Base-by-base conservation (phyloP, 371 early-diverging fungal species). In the Paraphysoderma sedebokerense region DNA sequence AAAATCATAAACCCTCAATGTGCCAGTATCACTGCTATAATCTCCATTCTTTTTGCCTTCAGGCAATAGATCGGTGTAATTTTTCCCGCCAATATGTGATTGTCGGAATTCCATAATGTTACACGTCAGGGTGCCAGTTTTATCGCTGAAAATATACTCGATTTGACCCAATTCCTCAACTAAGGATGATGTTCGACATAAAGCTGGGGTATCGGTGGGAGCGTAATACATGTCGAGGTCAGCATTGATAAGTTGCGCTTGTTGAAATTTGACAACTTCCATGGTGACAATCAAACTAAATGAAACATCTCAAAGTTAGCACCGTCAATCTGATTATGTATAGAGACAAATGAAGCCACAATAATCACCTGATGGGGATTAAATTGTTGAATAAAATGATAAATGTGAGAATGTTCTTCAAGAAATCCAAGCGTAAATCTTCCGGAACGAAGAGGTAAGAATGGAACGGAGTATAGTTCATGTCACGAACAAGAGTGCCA, bases 51-150 rank as follows among this genome's bases (percentile, higher is more conserved):
- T 24, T 8, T 46, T 45, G 11, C 47, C 38, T 19, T 33, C 38
- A 12, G 47, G 46, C 46, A 46, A 7, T 22, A 68, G 64, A 38
- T 85, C 82, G 0, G 84, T 64, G 62, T 83, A 87, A 15, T 76
- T 74, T 30, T 77, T 52, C 35, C 87, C 87, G 15, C 73, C 82
- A 44, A 87, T 81, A 2, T 80, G 79, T 44, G 77, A 81, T 57
- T 85, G 74, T 30, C 84, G 83, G 60, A 93, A 89, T 53, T 83
- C 81, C 98, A 97, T 97, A 51, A 85, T 77, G 60, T 97, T 97
- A 56, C 87, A 84, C 0, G 98, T 97, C 47, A 97, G 65, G 4
- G 98, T 97, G n/a, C 49, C 49, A 1, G 49, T 49, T 33, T 49
- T 49, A 30, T 49, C 49, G 11, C 22, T 26, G n/a, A 52, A 52